Evolutionary conservation across 2,329 filamentous ascomycete species (phyloP).

Genomic region (Fusarium sp.): DNA sequence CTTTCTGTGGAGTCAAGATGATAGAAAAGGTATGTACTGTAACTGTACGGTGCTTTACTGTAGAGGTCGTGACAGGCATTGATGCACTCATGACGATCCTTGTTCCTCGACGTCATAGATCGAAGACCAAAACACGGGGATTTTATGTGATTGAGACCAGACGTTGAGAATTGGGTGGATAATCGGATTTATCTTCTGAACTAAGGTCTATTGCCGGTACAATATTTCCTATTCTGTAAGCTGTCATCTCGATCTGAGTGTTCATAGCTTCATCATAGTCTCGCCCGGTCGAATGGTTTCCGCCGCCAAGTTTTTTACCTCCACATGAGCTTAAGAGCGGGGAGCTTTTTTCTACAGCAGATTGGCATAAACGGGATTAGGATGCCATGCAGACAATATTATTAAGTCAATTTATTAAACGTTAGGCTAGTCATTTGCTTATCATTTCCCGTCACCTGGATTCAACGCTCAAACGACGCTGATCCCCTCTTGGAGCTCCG

Average conservation of each 20-base stretch:
- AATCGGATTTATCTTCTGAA: conserved; percentile 6
- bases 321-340: neutral
- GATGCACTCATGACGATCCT: conserved; percentile 37
- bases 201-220: conserved; percentile 8
- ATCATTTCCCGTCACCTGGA: neutral
- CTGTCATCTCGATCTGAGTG: conserved; percentile 29
- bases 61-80: conserved; percentile 1
- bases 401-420: neutral
- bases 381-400: neutral
- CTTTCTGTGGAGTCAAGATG: neutral
- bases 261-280: conserved; percentile 14
- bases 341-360: neutral
- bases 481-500: conserved; percentile 73
- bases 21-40: neutral
- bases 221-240: conserved; percentile 23
- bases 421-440: neutral
- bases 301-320: conserved; percentile 29
- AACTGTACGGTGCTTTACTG: neutral
- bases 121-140: neutral
- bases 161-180: conserved; percentile 7
- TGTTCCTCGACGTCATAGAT: conserved; percentile 33
- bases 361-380: neutral
- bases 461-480: conserved; percentile 56
- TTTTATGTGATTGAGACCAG: neutral
- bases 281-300: conserved; percentile 4